phyloP scores from a whole-genome alignment of 208 protist genomes.

The Naegleria gruberi region DNA sequence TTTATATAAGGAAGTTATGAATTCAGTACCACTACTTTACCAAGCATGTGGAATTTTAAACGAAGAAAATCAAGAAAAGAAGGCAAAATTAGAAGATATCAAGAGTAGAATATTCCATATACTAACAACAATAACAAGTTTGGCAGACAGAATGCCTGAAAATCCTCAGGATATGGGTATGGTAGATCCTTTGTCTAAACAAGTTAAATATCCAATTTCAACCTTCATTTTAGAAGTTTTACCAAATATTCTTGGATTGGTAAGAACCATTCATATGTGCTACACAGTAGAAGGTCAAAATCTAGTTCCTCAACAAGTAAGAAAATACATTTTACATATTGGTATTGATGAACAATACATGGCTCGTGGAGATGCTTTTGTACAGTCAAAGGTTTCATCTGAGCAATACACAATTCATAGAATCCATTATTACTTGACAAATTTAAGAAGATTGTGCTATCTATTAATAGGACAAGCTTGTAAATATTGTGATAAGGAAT shows the following conservation, averaged over 20 bases:
- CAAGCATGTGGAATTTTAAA: neutral
- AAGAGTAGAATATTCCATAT: neutral
- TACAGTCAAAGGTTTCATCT: neutral
- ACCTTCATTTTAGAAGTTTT: neutral
- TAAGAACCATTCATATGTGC: neutral
- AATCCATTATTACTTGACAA: neutral
- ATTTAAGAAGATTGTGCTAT: neutral
- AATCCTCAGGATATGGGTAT: neutral
- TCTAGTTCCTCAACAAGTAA: neutral
- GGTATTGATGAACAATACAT: constrained; percentile 9
- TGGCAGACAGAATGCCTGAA: neutral
- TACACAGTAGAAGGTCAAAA: neutral
- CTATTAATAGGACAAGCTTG: neutral
- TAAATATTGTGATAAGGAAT: neutral
- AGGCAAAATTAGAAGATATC: neutral
- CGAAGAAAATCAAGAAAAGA: neutral
- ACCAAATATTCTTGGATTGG: neutral
- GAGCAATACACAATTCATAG: neutral
- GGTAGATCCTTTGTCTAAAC: neutral
- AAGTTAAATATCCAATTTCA: neutral
- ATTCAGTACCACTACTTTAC: neutral
- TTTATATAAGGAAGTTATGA: neutral
- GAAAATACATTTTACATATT: neutral
- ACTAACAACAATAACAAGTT: neutral
- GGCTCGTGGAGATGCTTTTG: neutral